Conservation (phyloP, 306 rosid genomes). For the Rubus idaeus region DNA sequence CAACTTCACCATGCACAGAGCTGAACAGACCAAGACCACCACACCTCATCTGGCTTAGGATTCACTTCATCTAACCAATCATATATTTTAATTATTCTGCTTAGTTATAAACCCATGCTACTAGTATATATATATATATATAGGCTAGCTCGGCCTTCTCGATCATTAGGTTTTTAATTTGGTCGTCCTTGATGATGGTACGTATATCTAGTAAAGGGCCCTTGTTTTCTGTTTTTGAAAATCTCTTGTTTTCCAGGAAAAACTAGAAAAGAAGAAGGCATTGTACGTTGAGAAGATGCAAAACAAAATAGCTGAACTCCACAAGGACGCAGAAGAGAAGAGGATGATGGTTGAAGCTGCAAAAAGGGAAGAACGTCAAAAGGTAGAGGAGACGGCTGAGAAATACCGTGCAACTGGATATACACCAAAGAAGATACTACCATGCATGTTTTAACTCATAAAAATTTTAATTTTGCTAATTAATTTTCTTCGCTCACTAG, state of each 20-base stretch:
- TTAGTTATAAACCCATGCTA: no score
- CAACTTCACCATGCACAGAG: background rate
- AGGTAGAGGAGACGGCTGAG: conserved; percentile 33
- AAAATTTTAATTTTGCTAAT: background rate
- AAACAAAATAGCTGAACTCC: conserved; percentile 40
- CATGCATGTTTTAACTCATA: conserved; percentile 37
- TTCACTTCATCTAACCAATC: background rate
- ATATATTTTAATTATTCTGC: no score
- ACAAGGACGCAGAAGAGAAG: conserved; percentile 38
- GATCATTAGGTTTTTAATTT: background rate
- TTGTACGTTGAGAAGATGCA: conserved; percentile 36
- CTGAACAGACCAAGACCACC: background rate
- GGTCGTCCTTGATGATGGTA: background rate
- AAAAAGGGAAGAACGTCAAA: conserved; percentile 14
- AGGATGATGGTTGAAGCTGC: conserved; percentile 33
- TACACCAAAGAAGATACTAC: conserved; percentile 23
- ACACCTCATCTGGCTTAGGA: background rate
- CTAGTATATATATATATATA: no score
- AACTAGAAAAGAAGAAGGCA: conserved; percentile 38
- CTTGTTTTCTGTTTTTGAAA: background rate
- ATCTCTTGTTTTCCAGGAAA: conserved; percentile 26
- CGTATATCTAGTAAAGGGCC: background rate
- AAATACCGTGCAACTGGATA: conserved; percentile 27
- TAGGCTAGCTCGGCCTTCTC: background rate
- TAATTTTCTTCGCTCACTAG: background rate